These are phyloP conservation scores for Solanum boliviense DNA, from an alignment of 257 asterid species.

Conservation along the genomic window DNA sequence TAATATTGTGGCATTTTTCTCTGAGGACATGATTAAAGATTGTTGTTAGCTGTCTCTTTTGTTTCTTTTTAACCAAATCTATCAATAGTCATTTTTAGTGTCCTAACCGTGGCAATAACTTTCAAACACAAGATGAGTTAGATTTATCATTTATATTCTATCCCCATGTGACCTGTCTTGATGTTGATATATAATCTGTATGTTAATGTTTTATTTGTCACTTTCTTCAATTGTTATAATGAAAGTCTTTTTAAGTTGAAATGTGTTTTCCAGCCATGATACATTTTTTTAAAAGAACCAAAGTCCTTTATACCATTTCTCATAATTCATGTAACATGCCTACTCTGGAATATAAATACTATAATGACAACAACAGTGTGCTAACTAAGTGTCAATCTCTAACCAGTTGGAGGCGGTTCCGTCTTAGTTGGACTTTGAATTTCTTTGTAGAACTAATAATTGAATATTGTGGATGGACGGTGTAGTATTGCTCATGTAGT, in stretches of 20 bases:
- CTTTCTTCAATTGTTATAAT: background rate
- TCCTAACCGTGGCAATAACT: background rate
- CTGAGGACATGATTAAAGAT: background rate
- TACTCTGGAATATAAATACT: background rate
- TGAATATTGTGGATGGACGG: background rate
- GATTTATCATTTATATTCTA: background rate
- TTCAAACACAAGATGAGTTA: background rate
- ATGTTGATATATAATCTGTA: constrained; percentile 13
- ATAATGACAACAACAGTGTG: background rate
- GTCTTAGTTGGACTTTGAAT: background rate
- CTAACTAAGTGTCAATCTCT: background rate
- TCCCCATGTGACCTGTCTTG: constrained; percentile 34
- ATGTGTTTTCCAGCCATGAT: background rate
- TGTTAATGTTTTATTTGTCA: background rate
- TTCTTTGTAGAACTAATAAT: background rate
- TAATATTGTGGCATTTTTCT: background rate
- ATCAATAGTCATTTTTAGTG: background rate
- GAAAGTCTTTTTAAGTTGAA: background rate
- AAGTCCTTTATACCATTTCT: background rate
- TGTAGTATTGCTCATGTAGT: background rate
- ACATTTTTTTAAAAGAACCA: background rate
- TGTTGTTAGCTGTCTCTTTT: background rate
- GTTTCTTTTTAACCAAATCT: background rate
- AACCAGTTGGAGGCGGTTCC: background rate
- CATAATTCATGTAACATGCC: background rate